Conservation (phyloP, 768 basidiomycete species). For the Mycena chlorophos region DNA sequence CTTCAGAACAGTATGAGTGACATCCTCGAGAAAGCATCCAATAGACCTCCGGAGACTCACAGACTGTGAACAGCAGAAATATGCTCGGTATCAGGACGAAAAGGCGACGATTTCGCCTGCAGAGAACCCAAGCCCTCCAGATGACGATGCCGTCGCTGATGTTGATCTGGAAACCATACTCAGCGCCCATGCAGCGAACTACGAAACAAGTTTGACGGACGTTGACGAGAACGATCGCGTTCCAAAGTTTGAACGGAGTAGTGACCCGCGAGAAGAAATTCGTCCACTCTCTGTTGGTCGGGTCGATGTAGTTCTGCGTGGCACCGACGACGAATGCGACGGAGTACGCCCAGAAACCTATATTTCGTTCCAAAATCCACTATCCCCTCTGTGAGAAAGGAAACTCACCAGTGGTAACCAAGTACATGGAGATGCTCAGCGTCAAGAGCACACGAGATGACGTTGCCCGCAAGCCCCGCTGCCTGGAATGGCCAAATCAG, state of each 20-base stretch:
- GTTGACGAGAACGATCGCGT: conserved; percentile 14
- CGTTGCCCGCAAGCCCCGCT: conserved; percentile 7
- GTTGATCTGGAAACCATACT: conserved; percentile 6
- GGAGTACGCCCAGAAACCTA: conserved; percentile 10
- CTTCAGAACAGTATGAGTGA: conserved; percentile 2
- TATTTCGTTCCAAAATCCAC: too few relatives aligned
- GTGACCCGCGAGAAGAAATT: conserved; percentile 3
- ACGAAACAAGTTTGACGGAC: neutral
- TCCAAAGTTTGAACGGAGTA: conserved; percentile 2
- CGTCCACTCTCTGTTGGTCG: conserved; percentile 5
- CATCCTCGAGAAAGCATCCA: neutral
- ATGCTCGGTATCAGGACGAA: conserved; percentile 3
- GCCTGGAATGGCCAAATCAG: too few relatives aligned
- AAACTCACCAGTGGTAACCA: neutral
- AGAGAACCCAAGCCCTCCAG: conserved; percentile 16
- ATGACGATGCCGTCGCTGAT: conserved; percentile 15
- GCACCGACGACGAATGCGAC: conserved; percentile 4
- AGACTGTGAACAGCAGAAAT: conserved; percentile 9
- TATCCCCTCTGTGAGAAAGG: too few relatives aligned
- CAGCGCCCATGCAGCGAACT: neutral
- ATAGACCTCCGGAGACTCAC: conserved; percentile 1
- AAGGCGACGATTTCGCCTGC: conserved; percentile 4
- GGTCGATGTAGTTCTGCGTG: conserved; percentile 12
- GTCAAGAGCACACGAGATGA: conserved; percentile 2
- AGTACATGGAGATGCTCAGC: conserved; percentile 15